A percentile compares a stretch with the other conserved stretches of the same genome.
Evolutionary conservation across 768 basidiomycete species (phyloP).

Genomic region (Collybiopsis luxurians): DNA sequence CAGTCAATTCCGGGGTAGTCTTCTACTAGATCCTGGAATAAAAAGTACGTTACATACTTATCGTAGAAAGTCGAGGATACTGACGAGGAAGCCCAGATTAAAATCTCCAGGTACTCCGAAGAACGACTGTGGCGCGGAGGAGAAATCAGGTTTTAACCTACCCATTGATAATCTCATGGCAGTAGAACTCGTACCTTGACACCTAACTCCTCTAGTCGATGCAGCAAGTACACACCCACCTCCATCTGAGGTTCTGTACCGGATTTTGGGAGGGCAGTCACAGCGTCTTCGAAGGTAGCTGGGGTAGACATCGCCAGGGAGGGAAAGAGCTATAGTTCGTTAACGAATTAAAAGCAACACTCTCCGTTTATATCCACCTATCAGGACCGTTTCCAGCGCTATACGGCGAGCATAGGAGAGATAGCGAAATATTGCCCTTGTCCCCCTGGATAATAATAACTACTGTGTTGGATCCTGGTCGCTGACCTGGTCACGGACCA

Average conservation of each 20-base stretch:
- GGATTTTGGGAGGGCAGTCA: background rate
- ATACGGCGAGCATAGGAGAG: too few relatives aligned
- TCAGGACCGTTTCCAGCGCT: too few relatives aligned
- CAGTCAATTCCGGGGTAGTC: conserved; percentile 75
- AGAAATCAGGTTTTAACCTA: background rate
- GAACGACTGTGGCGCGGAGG: conserved; percentile 49
- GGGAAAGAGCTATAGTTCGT: too few relatives aligned
- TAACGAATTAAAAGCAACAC: too few relatives aligned
- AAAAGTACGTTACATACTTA: background rate
- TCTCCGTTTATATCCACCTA: too few relatives aligned
- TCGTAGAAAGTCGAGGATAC: background rate
- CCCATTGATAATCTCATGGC: background rate
- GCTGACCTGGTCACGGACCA: too few relatives aligned
- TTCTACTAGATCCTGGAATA: conserved; percentile 71
- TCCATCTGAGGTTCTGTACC: conserved; percentile 30
- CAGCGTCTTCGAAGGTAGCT: background rate
- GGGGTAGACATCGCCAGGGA: background rate
- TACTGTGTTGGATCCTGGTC: too few relatives aligned
- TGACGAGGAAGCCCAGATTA: conserved; percentile 64
- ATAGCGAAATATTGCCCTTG: too few relatives aligned
- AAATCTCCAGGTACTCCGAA: conserved; percentile 88
- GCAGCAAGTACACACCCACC: conserved; percentile 58
- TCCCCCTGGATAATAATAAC: too few relatives aligned
- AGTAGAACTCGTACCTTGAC: conserved; percentile 47
- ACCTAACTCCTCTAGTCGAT: conserved; percentile 62